Base-by-base conservation (phyloP, 768 basidiomycete species). In the Chalciporus piperatus region DNA sequence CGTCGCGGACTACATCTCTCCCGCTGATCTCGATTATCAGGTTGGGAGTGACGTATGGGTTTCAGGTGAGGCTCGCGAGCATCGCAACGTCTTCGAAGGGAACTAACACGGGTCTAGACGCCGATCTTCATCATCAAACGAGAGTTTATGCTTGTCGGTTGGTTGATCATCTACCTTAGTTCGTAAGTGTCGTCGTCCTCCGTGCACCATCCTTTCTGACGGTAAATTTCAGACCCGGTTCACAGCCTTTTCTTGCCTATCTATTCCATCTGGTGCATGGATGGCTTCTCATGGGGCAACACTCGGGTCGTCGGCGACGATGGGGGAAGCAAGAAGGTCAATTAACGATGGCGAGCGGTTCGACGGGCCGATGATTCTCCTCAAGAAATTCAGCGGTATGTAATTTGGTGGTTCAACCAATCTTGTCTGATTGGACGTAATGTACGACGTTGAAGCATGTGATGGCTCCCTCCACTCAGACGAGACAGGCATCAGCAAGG, bases 251-350 rank as follows among this genome's bases (percentile, higher is more conserved):
- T 96, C 82, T 73, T 98, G 6, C 94, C 94, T 0, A 70, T 97
- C 17, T 98, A 98, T 68, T 94, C 94, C 0, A 96, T 95, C 83
- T 98, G 94, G 94, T 91, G 90, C 62, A 95, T 96, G 93, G 94
- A 96, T 64, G 94, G 96, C 68, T 97, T 96, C 72, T 85, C 87
- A 66, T 96, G 92, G 91, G 89, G 92, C 76, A 92, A 89, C 65
- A 92, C 91, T 16, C 91, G 94, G 76, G 76, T 95, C 30, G 92
- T 96, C 55, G 85, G 95, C 51, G 93, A 92, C 40, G 93, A 96
- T 70, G 94, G 95, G 51, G 88, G 85, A 64, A 89, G 90, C 59
- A 97, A 97, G 83, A 97, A 93, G 72, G 83, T 98, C 41, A 74
- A 84, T 91, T 63, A 92, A 89, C 45, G 95, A 98, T 32, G 95